Evolutionary conservation across 2,329 filamentous ascomycete genomes (phyloP).

Genomic region (Alternaria sp.): DNA sequence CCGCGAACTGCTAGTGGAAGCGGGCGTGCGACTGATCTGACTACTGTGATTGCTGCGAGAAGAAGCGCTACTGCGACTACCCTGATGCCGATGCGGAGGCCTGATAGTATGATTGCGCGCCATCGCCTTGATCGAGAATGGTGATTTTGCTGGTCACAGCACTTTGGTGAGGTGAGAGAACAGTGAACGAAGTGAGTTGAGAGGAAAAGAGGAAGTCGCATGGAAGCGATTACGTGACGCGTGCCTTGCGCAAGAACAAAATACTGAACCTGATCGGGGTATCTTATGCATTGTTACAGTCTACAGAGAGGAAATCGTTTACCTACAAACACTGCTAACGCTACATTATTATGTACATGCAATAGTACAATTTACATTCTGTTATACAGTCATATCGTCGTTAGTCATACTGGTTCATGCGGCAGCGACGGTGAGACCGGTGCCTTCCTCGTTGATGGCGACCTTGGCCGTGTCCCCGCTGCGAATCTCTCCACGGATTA

Average conservation of each 20-base stretch:
- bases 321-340: conserved; percentile 18
- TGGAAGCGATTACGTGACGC: conserved; percentile 16
- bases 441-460: conserved; percentile 65
- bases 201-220: conserved; percentile 27
- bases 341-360: conserved; percentile 27
- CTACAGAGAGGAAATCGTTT: conserved; percentile 13
- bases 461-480: conserved; percentile 78
- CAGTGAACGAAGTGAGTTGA: background rate
- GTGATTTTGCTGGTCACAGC: background rate
- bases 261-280: conserved; percentile 10
- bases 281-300: conserved; percentile 16
- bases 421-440: conserved; percentile 37
- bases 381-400: conserved; percentile 36
- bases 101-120: conserved; percentile 16
- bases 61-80: conserved; percentile 21
- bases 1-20: conserved; percentile 14
- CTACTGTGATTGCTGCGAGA: conserved; percentile 15
- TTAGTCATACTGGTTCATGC: conserved; percentile 23
- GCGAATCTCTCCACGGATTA: conserved; percentile 85
- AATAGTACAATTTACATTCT: conserved; percentile 9
- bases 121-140: conserved; percentile 17
- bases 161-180: conserved; percentile 1
- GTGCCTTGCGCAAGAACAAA: conserved; percentile 21
- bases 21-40: conserved; percentile 13
- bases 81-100: conserved; percentile 15